phyloP scores from a whole-genome alignment of 2,329 filamentous ascomycete genomes.

The Colletotrichum endophyticum region DNA sequence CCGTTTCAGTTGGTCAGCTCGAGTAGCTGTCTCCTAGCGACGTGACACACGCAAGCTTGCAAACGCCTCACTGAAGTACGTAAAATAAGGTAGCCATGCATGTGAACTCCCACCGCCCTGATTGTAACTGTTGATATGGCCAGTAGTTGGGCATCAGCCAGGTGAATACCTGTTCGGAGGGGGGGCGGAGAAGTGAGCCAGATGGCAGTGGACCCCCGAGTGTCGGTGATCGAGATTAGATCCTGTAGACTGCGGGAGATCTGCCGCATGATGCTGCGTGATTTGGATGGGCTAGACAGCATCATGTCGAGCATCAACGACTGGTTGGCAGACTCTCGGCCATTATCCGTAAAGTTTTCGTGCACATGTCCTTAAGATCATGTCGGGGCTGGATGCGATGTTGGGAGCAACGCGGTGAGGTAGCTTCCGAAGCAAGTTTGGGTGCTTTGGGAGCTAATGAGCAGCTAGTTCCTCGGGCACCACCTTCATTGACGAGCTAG shows the following conservation, averaged over 20 bases:
- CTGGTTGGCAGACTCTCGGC: background rate
- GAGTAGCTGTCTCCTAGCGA: background rate
- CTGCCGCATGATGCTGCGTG: conserved; percentile 3
- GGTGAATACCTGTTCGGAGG: background rate
- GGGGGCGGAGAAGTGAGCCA: background rate
- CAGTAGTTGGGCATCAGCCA: background rate
- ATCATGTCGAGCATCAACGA: background rate
- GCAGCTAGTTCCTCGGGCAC: background rate
- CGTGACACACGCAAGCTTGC: background rate
- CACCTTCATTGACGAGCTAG: background rate
- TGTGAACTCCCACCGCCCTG: background rate
- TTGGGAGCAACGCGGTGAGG: background rate
- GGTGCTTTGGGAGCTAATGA: background rate
- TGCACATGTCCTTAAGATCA: background rate
- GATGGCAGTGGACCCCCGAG: background rate
- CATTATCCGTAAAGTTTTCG: background rate
- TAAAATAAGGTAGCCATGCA: background rate
- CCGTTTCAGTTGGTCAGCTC: background rate
- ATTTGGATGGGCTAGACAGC: background rate
- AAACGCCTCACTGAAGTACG: background rate
- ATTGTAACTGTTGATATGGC: background rate
- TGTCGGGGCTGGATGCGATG: background rate
- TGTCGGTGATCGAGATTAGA: conserved; percentile 11
- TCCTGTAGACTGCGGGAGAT: conserved; percentile 14
- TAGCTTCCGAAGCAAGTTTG: conserved; percentile 5